Conservation (phyloP, 805 yeast genomes). For the Metschnikowia matae region DNA sequence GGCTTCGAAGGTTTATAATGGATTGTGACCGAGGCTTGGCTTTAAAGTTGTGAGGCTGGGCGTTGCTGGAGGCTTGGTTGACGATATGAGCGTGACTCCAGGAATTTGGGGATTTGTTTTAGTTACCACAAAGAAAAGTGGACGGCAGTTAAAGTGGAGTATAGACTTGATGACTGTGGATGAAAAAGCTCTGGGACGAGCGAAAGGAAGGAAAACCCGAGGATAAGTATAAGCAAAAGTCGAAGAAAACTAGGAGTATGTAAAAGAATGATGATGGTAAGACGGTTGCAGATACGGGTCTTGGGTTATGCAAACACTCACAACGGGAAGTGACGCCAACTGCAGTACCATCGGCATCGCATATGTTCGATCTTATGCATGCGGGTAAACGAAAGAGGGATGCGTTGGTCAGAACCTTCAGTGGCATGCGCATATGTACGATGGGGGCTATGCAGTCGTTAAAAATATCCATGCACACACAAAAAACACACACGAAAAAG, state of each 20-base stretch:
- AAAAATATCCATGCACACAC: not conserved
- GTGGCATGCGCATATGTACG: constrained; percentile 4
- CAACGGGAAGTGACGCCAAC: not conserved
- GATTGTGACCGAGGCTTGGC: too few relatives aligned
- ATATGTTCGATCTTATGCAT: constrained; percentile 4
- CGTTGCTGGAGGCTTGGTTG: too few relatives aligned
- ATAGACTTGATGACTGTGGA: too few relatives aligned
- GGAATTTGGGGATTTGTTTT: too few relatives aligned
- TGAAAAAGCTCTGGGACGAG: too few relatives aligned
- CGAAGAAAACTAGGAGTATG: not conserved
- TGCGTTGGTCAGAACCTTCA: constrained; percentile 4
- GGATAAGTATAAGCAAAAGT: not conserved
- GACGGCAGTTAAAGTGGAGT: too few relatives aligned
- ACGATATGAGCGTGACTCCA: too few relatives aligned
- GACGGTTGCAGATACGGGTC: not conserved
- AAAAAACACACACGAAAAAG: too few relatives aligned
- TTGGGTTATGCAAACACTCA: not conserved
- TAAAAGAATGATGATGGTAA: not conserved
- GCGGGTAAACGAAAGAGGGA: constrained; percentile 4
- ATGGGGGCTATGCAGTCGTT: not conserved
- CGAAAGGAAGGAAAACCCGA: not conserved
- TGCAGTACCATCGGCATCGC: constrained; percentile 5
- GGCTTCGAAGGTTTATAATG: too few relatives aligned
- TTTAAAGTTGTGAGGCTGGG: too few relatives aligned
- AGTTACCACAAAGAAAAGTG: too few relatives aligned